Evolutionary conservation across 2,329 filamentous ascomycete genomes (phyloP), one percentile per base, ranked within the genome.

Genomic region (Fusarium torreyae): DNA sequence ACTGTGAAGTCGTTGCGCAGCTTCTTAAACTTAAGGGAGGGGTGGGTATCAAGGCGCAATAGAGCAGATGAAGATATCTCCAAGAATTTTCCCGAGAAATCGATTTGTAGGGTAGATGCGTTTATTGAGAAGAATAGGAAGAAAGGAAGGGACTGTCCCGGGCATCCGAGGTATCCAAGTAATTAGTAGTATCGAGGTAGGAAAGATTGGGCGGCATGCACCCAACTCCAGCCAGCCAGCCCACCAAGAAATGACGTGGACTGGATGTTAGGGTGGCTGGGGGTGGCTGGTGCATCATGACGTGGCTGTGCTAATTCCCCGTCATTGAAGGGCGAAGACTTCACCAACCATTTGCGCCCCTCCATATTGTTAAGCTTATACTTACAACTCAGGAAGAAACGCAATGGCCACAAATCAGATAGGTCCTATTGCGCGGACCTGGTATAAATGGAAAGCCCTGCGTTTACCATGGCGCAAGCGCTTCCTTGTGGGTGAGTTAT

Each of bases 381-480:
- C 40, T 54, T 34, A 33, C 24, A 57, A 46, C 34, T 62, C 38
- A 59, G 63, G 48, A 59, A 51, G 31, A 60, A 24, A 36, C 24
- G 46, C 44, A 71, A 83, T 82, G 79, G 76, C 77, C 46, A 59
- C 72, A 48, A 81, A 79, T 57, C 77, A 75, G 53, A 77, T 84
- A 56, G 81, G 80, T 5, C 73, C 75, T 51, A 38, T 81, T 44
- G 63, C 74, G 39, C 81, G 79, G 65, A 79, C 81, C 60, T 91
- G 88, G 88, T 85, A 84, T 72, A 83, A 81, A 71, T 91, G 89
- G 89, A 91, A 91, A 76, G 78, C 85, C 26, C 80, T 91, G 51
- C 85, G 84, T 45, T 79, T 91, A 5, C 89, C 89, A 67, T 91
- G 89, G 88, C 86, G 89, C 55, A 89, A 87, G 67, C 83, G 84